phyloP scores from a whole-genome alignment of 176 grass and related monocot genomes.

The Oryza rufipogon region DNA sequence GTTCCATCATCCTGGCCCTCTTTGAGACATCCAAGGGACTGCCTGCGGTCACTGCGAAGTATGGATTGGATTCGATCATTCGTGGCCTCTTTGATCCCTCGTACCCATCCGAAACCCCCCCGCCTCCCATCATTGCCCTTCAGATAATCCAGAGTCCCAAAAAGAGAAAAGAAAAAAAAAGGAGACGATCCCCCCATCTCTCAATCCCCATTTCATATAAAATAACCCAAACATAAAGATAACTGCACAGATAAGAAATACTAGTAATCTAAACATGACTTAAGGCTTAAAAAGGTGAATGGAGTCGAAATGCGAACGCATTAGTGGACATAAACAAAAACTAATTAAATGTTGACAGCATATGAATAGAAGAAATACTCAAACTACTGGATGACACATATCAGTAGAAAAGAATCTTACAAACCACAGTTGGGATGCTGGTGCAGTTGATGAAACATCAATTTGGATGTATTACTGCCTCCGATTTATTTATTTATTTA shows the following conservation, averaged over 20 bases:
- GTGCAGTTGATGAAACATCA: too few species aligned
- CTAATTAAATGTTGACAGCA: neutral
- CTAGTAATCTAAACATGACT: neutral
- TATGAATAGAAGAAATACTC: neutral
- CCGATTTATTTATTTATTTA: too few species aligned
- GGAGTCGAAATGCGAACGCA: neutral
- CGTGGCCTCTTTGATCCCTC: conserved; percentile 96
- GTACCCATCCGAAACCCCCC: conserved; percentile 92
- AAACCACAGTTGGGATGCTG: neutral
- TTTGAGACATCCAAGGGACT: conserved; percentile 69
- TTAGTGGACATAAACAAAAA: neutral
- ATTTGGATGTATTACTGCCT: too few species aligned
- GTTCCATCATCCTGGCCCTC: conserved; percentile 72
- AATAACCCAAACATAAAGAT: conserved; percentile 62
- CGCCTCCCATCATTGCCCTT: conserved; percentile 90
- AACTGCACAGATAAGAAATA: conserved; percentile 30
- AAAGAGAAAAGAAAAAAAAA: conserved; percentile 59
- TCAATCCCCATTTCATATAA: conserved; percentile 76
- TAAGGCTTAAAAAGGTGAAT: conserved; percentile 10
- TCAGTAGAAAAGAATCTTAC: neutral
- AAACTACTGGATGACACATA: neutral
- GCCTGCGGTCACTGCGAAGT: conserved; percentile 91
- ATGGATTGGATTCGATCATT: conserved; percentile 99
- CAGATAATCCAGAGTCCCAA: conserved; percentile 75
- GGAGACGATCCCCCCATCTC: conserved; percentile 81